phyloP scores from a whole-genome alignment of 805 yeast genomes.

The Grigorovia transvaalensis region DNA sequence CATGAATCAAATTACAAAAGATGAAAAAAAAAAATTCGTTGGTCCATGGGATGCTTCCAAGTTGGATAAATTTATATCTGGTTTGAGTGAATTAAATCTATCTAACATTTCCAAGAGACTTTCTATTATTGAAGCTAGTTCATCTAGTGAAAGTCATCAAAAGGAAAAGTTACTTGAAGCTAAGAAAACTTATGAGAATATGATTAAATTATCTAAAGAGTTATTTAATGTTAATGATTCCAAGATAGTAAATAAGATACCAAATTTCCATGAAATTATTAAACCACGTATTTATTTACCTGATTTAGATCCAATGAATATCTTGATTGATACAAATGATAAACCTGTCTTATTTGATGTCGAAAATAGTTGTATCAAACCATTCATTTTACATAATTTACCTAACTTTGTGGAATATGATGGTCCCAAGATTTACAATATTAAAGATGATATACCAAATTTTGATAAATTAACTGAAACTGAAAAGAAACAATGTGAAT shows the following conservation, averaged over 20 bases:
- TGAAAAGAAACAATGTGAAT: conserved; percentile 72
- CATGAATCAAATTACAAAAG: conserved; percentile 11
- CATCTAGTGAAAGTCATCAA: conserved; percentile 13
- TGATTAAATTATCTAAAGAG: conserved; percentile 43
- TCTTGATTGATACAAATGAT: conserved; percentile 37
- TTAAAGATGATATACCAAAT: conserved; percentile 64
- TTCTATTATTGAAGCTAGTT: conserved; percentile 19
- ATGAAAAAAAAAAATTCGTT: not conserved
- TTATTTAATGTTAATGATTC: conserved; percentile 39
- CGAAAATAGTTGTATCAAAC: conserved; percentile 72
- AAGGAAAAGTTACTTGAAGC: conserved; percentile 40
- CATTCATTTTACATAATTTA: conserved; percentile 65
- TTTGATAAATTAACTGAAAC: conserved; percentile 56
- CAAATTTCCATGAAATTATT: conserved; percentile 51
- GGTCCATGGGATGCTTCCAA: conserved; percentile 66
- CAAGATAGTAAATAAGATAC: conserved; percentile 38
- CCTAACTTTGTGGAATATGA: conserved; percentile 80
- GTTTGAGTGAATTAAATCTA: conserved; percentile 56
- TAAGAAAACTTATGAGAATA: conserved; percentile 50
- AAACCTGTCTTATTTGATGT: conserved; percentile 60
- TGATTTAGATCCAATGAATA: conserved; percentile 87
- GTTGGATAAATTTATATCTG: conserved; percentile 44
- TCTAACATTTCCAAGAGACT: conserved; percentile 48
- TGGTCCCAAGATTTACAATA: conserved; percentile 77
- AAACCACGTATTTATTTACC: conserved; percentile 69